Base-by-base conservation (phyloP, 371 early-diverging fungal species). In the Mycotypha africana region DNA sequence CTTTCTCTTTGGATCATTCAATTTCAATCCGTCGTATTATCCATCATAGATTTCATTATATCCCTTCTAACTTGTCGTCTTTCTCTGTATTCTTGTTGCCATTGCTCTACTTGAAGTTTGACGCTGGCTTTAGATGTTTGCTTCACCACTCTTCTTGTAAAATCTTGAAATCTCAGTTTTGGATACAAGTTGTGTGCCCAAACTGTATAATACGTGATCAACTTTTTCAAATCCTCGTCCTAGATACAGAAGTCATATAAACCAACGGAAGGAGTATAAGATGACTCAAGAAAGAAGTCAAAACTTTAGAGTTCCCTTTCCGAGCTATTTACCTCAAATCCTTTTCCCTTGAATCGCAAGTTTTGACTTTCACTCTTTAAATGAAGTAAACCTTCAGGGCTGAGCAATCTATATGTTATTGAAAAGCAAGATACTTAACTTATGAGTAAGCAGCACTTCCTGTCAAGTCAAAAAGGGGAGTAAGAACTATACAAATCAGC, bases 121-220 rank as follows among this genome's bases (percentile, higher is more conserved):
- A 69, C 49, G 2, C 49, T 47, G 24, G 45, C 38, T 15, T 54
- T 30, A 3, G 58, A 43, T 11, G 79, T 71, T 21, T 64, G 62
- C 28, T 64, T 76, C 15, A 60, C 54, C 1, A 68, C 62, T 24
- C 32, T 54, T 22, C 62, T 51, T 23, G 74, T 55, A 42, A 79
- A 76, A 34, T 66, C 62, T 4, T 42, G 32, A 46, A 78, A 73
- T 8, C 38, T 42, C 4, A 76, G 41, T 12, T 72, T 65, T 8
- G 82, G 80, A 42, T 59, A 78, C 1, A 82, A 47, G 15, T 60
- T 54, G 44, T 76, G 70, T 1, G 70, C 79, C 82, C 82, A 82
- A 7, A 76, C 40, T 25, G 71, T 69, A 46, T 79, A 82, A 41
- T 69, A 73, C 0, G 62, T 54, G 56, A 82, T 70, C 2, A 82